Percentiles rank a stretch among this genome's conserved stretches.
Evolutionary conservation across 2,329 filamentous ascomycete species (phyloP).

Genomic region (Cladosporium austrohemisphaericum): DNA sequence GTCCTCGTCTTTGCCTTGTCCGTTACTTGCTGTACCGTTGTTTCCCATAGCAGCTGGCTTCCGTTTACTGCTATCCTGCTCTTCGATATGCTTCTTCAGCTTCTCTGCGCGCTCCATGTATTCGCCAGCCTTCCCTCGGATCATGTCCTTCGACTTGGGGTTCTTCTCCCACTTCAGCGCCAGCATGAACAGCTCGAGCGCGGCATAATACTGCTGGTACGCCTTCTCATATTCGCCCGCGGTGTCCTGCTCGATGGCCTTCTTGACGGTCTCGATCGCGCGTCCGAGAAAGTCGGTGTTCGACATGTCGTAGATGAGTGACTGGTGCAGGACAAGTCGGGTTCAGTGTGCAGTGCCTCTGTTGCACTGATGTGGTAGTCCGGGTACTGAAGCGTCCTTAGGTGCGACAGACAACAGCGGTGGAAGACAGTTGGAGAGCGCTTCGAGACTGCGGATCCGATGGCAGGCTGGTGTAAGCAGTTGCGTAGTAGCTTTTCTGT

Average conservation of each 20-base stretch:
- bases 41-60: constrained; percentile 69
- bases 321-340: too few species aligned
- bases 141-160: constrained; percentile 93
- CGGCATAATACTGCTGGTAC: constrained; percentile 92
- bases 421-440: too few species aligned
- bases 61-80: constrained; percentile 62
- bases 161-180: constrained; percentile 99
- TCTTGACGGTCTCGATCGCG: constrained; percentile 94
- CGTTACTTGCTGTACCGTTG: constrained; percentile 63
- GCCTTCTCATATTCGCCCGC: constrained; percentile 95
- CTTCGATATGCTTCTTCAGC: constrained; percentile 82
- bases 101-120: constrained; percentile 99
- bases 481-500: too few species aligned
- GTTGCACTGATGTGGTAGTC: too few species aligned
- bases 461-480: too few species aligned
- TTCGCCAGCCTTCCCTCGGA: constrained; percentile 87
- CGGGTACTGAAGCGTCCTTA: too few species aligned
- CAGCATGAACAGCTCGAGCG: constrained; percentile 97
- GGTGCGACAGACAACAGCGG: too few species aligned
- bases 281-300: constrained; percentile 95
- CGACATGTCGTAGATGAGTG: constrained; percentile 63
- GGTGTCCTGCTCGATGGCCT: constrained; percentile 94
- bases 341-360: too few species aligned
- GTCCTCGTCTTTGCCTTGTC: constrained; percentile 59
- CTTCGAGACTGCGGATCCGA: too few species aligned